phyloP scores from a whole-genome alignment of 169 alveolate genomes.

The Plasmodium cynomolgi region DNA sequence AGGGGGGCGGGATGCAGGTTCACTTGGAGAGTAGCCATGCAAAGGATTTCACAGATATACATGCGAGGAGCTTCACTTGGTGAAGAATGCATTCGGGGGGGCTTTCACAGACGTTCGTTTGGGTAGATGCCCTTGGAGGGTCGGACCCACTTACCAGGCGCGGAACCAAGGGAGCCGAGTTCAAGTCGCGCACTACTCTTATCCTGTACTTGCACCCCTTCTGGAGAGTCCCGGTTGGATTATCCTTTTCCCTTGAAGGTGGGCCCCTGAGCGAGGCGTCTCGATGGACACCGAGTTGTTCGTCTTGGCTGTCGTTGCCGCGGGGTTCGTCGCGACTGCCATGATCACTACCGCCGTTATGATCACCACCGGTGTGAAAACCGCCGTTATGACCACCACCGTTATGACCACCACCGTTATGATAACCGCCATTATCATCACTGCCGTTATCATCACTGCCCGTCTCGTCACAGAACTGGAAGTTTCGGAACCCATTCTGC shows the following conservation, averaged over 20 bases:
- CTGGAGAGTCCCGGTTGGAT: not conserved
- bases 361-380: too few species aligned
- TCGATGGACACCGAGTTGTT: not conserved
- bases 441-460: not conserved
- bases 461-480: not conserved
- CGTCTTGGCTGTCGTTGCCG: not conserved
- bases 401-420: not conserved
- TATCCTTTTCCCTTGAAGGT: not conserved
- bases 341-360: not conserved
- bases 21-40: not conserved
- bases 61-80: too few species aligned
- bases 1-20: slow-evolving; percentile 4
- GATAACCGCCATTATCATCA: not conserved
- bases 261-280: not conserved
- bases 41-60: too few species aligned
- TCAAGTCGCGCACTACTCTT: slow-evolving; percentile 15
- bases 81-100: not conserved
- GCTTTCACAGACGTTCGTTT: not conserved
- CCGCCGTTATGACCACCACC: not conserved
- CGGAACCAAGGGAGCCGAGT: slow-evolving; percentile 33
- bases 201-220: slow-evolving; percentile 4
- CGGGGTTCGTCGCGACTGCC: too few species aligned
- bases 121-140: not conserved
- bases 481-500: slow-evolving; percentile 16
- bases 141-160: slow-evolving; percentile 13